Conservation (phyloP, 768 basidiomycete genomes). For the Psilocybe sp. region DNA sequence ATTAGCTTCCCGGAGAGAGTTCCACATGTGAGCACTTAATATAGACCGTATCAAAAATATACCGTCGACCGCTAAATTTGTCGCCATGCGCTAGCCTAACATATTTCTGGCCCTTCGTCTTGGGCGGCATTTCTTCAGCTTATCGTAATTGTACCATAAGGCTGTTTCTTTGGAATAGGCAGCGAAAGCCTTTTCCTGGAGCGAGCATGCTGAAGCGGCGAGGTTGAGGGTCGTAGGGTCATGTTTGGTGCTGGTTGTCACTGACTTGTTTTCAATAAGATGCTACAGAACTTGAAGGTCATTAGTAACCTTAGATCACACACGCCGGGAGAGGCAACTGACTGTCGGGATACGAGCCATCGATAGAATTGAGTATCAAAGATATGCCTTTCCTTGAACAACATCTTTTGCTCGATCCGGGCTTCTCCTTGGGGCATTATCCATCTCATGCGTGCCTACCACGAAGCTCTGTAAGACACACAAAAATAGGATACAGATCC, state of each 20-base stretch:
- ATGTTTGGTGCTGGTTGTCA: conserved; percentile 26
- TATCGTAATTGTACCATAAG: conserved; percentile 80
- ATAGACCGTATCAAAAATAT: no score
- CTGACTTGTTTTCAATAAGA: conserved; percentile 60
- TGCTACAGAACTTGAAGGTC: conserved; percentile 36
- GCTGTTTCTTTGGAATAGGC: conserved; percentile 60
- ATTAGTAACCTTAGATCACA: conserved; percentile 30
- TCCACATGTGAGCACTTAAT: no score
- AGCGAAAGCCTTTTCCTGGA: conserved; percentile 59
- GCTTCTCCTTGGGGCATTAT: conserved; percentile 51
- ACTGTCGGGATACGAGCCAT: conserved; percentile 79
- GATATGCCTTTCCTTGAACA: conserved; percentile 61
- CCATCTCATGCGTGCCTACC: conserved; percentile 69
- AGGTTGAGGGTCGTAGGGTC: conserved; percentile 46
- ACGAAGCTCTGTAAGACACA: neutral
- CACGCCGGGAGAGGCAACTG: conserved; percentile 19
- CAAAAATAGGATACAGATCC: neutral
- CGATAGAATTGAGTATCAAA: conserved; percentile 72
- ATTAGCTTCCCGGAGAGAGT: no score
- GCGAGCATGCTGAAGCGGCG: conserved; percentile 58
- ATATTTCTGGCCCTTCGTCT: conserved; percentile 44
- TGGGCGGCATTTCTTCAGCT: conserved; percentile 59
- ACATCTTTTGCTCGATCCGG: conserved; percentile 51
- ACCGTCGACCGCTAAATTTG: no score
- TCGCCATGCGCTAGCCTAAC: conserved; percentile 17